phyloP scores from a whole-genome alignment of 805 yeast genomes.

The Trichomonascus vanleenenianus region DNA sequence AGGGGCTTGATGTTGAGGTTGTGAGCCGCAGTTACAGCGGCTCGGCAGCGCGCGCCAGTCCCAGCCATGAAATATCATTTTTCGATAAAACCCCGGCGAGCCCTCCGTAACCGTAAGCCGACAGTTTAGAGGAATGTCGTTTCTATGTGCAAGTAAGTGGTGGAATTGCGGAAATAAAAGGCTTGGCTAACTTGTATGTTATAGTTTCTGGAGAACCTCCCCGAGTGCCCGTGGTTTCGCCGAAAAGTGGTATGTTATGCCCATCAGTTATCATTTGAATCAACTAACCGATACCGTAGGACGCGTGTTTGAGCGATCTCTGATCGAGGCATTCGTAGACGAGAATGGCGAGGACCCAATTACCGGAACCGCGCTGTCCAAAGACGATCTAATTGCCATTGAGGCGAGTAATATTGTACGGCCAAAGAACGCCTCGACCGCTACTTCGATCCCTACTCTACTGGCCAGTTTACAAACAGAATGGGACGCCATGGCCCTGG shows the following conservation, averaged over 20 bases:
- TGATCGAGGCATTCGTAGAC: conserved; percentile 54
- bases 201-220: conserved; percentile 64
- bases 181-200: not conserved
- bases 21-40: too few species aligned
- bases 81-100: too few species aligned
- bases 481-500: conserved; percentile 83
- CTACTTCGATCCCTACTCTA: conserved; percentile 70
- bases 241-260: conserved; percentile 25
- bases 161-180: too few species aligned
- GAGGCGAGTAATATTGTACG: conserved; percentile 26
- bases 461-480: conserved; percentile 73
- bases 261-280: too few species aligned
- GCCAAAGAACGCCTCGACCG: conserved; percentile 37
- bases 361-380: conserved; percentile 48
- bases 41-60: too few species aligned
- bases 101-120: too few species aligned
- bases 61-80: too few species aligned
- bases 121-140: too few species aligned
- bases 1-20: too few species aligned
- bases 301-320: conserved; percentile 59
- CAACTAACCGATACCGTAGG: conserved; percentile 29
- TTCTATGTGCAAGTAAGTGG: not conserved
- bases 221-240: conserved; percentile 61
- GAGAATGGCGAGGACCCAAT: conserved; percentile 73
- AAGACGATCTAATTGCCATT: conserved; percentile 49